Percentiles rank a stretch among this genome's conserved stretches.
These are phyloP conservation scores for Macadamia tetraphylla DNA, from an alignment of 164 flowering plant species.

Conservation along the genomic window DNA sequence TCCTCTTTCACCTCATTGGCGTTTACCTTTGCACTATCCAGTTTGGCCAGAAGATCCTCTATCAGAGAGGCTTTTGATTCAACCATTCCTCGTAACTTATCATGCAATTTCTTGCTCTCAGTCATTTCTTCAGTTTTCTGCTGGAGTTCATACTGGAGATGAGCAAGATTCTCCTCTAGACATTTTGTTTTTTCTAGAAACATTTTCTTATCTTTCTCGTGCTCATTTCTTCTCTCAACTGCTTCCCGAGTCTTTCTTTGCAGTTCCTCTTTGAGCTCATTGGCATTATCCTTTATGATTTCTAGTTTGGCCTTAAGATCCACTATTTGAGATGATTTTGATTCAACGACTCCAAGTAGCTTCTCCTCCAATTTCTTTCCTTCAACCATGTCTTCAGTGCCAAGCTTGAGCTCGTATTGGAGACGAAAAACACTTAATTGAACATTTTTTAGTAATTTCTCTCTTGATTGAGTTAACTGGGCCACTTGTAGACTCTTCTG, in stretches of 20 bases:
- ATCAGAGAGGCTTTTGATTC: constrained; percentile 18
- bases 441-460: no score
- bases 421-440: no score
- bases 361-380: no score
- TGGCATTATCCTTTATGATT: no score
- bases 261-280: constrained; percentile 9
- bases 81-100: constrained; percentile 27
- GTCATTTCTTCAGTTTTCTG: constrained; percentile 28
- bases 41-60: neutral
- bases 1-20: constrained; percentile 16
- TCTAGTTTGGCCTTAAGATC: no score
- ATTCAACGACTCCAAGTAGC: no score
- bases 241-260: no score
- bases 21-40: neutral
- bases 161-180: constrained; percentile 2
- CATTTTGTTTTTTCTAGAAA: neutral
- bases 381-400: no score
- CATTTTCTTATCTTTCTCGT: neutral
- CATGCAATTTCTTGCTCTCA: constrained; percentile 18
- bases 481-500: constrained; percentile 28
- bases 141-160: constrained; percentile 20
- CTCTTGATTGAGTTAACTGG: neutral
- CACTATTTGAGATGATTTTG: no score
- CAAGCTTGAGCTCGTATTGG: no score
- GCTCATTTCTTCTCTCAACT: no score